These are phyloP conservation scores for Bondarzewia mesenterica DNA, from an alignment of 1,284 basidiomycete genomes.

Conservation along the genomic window DNA sequence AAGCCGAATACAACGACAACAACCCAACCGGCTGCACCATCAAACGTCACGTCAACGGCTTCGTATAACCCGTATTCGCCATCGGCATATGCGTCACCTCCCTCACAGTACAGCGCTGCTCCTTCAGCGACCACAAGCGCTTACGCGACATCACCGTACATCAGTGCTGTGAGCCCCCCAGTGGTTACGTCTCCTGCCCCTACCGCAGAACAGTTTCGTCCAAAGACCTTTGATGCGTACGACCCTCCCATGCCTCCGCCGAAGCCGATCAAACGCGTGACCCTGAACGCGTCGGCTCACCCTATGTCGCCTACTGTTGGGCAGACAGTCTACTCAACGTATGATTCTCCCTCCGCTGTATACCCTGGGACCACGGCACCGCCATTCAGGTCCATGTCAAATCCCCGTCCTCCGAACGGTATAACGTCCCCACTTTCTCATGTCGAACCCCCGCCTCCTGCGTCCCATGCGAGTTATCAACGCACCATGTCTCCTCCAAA, in stretches of 20 bases:
- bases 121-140: not conserved
- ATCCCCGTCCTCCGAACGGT: not conserved
- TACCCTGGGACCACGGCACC: not conserved
- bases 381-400: not conserved
- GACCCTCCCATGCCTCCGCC: conserved; percentile 67
- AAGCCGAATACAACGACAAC: conserved; percentile 12
- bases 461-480: not conserved
- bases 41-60: conserved; percentile 11
- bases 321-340: conserved; percentile 16
- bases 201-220: conserved; percentile 37
- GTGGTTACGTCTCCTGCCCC: conserved; percentile 25
- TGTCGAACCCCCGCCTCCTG: not conserved
- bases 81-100: not conserved
- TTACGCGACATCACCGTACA: not conserved
- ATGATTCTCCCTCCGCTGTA: not conserved
- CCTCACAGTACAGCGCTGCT: not conserved
- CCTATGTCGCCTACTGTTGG: conserved; percentile 20
- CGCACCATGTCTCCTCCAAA: no score
- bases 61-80: not conserved
- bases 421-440: not conserved
- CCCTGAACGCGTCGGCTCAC: conserved; percentile 19
- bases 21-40: conserved; percentile 2
- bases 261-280: conserved; percentile 34
- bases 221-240: conserved; percentile 66
- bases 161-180: conserved; percentile 6